Evolutionary conservation across 31 red algal species (phyloP).

Genomic region (Porphyra umbilicalis): DNA sequence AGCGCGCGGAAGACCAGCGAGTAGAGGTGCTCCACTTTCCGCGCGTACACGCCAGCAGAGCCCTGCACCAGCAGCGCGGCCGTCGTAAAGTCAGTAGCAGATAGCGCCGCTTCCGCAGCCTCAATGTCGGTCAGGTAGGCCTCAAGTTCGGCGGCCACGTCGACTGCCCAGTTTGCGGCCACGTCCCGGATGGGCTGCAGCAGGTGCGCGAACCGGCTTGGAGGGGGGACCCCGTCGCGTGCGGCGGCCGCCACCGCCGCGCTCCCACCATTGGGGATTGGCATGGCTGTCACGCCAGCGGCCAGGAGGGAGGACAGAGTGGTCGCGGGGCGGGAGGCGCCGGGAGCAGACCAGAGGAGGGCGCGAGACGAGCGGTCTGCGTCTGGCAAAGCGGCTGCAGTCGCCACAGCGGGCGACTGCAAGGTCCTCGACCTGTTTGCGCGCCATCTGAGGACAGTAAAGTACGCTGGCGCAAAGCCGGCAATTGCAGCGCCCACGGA

Average conservation of each 20-base stretch:
- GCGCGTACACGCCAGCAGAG: constrained; percentile 66
- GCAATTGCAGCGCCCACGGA: too few relatives aligned
- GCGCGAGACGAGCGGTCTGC: too few relatives aligned
- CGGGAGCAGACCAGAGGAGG: too few relatives aligned
- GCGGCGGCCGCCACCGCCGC: background rate
- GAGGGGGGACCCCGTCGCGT: background rate
- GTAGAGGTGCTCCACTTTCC: constrained; percentile 82
- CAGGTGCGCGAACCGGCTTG: constrained; percentile 23
- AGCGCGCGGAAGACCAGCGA: constrained; percentile 47
- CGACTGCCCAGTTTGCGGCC: constrained; percentile 62
- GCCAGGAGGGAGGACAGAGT: too few relatives aligned
- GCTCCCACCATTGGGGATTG: background rate
- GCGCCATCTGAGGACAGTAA: too few relatives aligned
- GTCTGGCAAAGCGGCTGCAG: too few relatives aligned
- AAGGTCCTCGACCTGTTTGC: too few relatives aligned
- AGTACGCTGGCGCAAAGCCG: too few relatives aligned
- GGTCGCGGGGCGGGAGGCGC: too few relatives aligned
- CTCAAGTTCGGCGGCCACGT: constrained; percentile 61
- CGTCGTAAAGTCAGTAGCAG: constrained; percentile 44
- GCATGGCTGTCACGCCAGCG: background rate
- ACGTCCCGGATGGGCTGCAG: constrained; percentile 72
- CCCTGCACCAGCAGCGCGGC: constrained; percentile 79
- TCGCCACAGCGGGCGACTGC: too few relatives aligned
- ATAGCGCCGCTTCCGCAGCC: background rate
- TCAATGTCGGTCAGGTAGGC: constrained; percentile 27